phyloP scores from a whole-genome alignment of 2,329 filamentous ascomycete species.

The Cercospora beticola region DNA sequence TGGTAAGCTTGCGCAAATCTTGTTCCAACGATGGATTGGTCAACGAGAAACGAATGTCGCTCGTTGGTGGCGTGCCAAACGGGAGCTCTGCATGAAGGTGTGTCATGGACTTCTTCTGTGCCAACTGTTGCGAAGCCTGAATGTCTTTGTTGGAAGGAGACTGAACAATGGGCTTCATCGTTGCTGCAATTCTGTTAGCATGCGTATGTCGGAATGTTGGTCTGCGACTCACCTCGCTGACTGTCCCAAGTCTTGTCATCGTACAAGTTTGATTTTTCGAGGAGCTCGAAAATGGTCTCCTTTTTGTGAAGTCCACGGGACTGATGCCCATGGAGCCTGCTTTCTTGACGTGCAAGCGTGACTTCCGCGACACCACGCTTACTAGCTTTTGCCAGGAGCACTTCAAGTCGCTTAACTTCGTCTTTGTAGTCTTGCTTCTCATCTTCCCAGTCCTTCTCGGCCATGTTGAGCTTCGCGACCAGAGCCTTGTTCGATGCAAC shows the following conservation, averaged over 20 bases:
- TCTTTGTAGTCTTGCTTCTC: constrained; percentile 41
- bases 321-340: constrained; percentile 36
- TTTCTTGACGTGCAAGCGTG: constrained; percentile 44
- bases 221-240: constrained; percentile 34
- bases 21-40: constrained; percentile 28
- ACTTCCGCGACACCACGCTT: constrained; percentile 44
- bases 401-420: constrained; percentile 47
- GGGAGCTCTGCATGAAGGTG: constrained; percentile 35
- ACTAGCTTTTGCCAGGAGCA: constrained; percentile 44
- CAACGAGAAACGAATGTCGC: constrained; percentile 26
- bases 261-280: constrained; percentile 32
- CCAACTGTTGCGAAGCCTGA: constrained; percentile 42
- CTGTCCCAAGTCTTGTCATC: constrained; percentile 30
- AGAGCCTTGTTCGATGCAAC: constrained; percentile 25
- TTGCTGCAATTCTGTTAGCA: constrained; percentile 31
- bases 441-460: constrained; percentile 37
- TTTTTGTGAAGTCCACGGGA: constrained; percentile 23
- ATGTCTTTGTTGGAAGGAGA: constrained; percentile 45
- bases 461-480: constrained; percentile 30
- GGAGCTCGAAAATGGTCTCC: constrained; percentile 38
- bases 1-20: constrained; percentile 13
- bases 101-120: constrained; percentile 37
- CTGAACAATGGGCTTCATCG: constrained; percentile 25
- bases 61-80: constrained; percentile 37
- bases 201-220: neutral